Evolutionary conservation across 306 rosid genomes (phyloP), one percentile per base, ranked within the genome.

Genomic region (Vigna trinervia): DNA sequence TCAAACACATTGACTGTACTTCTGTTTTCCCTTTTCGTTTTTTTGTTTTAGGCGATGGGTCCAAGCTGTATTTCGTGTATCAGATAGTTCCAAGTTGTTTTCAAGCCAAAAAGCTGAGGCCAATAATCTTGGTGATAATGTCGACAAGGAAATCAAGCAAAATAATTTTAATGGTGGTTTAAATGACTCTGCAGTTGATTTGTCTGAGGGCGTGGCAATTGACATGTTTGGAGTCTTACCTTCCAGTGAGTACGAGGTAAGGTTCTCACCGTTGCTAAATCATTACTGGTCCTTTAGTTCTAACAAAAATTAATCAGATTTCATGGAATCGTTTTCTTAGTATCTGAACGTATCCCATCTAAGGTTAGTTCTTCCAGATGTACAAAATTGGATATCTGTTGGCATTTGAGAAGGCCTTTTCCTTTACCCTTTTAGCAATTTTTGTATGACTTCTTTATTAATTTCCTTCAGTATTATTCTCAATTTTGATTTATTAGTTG

Each of bases 141-240:
- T 66, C 53, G 69, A 71, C 59, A 59, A 54, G 45, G 54, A 57
- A 48, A 62, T 73, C 57, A 62, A 81, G 63, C 74, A 83, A 87
- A 85, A 79, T 70, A 39, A 12, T 34, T 64, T 51, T 34, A 77
- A 64, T 43, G 80, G 56, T 53, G 60, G 77, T 46, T 77, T 71
- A 39, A 82, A 80, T 17, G 88, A 86, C 73, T 23, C 78, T 80
- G 88, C 89, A 43, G 76, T 92, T 69, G 98, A 95, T 87, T 78
- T 89, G 45, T 89, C 96, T 4, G 97, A 90, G 58, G 92, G 97
- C 68, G 79, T 95, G 50, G 98, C 89, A 43, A 59, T 68, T 19
- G 96, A 90, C 80, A 89, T 95, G 96, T 95, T 90, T 73, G 97
- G 96, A 26, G 69, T 78, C 78, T 81, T 85, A 74, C 89, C 92